Evolutionary conservation across 805 yeast genomes (phyloP), one percentile per base, ranked within the genome.

Genomic region (Lipomyces mesembrius): DNA sequence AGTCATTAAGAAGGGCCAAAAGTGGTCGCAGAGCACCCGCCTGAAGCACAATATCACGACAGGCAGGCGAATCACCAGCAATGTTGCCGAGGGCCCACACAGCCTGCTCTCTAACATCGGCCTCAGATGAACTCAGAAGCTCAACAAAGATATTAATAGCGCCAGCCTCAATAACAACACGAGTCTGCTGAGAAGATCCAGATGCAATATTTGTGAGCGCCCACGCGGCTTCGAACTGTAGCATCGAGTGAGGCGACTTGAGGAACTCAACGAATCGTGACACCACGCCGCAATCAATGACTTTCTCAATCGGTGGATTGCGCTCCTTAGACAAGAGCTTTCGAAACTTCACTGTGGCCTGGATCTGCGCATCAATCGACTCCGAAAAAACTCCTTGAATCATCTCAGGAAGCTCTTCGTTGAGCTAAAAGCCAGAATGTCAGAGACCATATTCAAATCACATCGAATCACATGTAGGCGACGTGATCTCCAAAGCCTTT

Each of bases 71-170:
- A 78, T 95, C 99, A 79, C 99, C 99, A 34, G 99, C 98, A 78
- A 95, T 97, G 78, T 95, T 95, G 80, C 99, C 99, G 72, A 95
- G 83, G 35, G 99, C 98, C 99, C 99, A 95, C 73, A 95, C 94
- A 14, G 98, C 98, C 81, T 95, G 99, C 79, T 95, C 99, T 79
- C 92, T 91, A 65, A 95, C 98, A 76, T 95, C 98, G 66, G 88
- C 82, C 54, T 96, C 91, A 66, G 86, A 86, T 2, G 97, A 90
- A 74, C 86, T 84, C 74, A 95, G 83, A 73, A 95, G 83, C 71
- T 88, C 84, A 57, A 95, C 97, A 79, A 95, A 92, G 63, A 87
- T 82, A 22, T 98, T 98, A 56, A 95, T 96, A 0, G 98, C 98
- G 62, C 94, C 96, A 3, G 94, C 88, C 70, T 92, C 94, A 64